These are phyloP conservation scores for Podospora conica DNA, from an alignment of 495 filamentous ascomycete species.

Conservation along the genomic window DNA sequence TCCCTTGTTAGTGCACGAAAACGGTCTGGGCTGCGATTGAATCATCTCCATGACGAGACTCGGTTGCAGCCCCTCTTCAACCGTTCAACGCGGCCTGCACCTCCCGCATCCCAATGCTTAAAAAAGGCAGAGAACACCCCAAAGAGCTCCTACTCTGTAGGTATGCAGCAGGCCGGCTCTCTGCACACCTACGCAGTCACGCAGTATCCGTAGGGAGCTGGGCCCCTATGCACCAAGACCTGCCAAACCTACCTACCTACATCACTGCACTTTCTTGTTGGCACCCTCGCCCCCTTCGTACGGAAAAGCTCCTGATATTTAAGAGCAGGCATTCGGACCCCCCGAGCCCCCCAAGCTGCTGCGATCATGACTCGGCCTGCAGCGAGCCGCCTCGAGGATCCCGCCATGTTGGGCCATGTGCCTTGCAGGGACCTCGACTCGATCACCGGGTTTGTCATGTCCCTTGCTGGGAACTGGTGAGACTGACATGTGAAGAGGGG, in stretches of 20 bases:
- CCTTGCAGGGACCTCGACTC: neutral
- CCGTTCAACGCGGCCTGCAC: no score
- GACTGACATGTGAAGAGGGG: neutral
- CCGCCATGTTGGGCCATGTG: neutral
- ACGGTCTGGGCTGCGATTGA: neutral
- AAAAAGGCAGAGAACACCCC: neutral
- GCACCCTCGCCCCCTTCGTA: neutral
- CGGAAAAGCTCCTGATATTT: neutral
- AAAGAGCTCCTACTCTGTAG: no score
- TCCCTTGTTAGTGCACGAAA: neutral
- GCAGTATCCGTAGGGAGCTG: no score
- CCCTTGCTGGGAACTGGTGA: neutral
- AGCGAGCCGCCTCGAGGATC: neutral
- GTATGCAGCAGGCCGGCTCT: no score
- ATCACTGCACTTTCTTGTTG: neutral
- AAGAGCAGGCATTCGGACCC: neutral
- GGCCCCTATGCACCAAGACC: no score
- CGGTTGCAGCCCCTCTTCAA: neutral
- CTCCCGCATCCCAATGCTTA: neutral
- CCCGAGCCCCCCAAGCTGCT: neutral
- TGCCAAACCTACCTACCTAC: no score
- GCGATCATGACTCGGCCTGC: neutral
- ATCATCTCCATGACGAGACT: neutral
- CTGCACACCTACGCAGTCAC: no score
- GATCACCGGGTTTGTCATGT: neutral